These are phyloP conservation scores for Physcomitrellopsis africana DNA, from an alignment of 225 moss, liverwort and hornwort genomes.

Conservation along the genomic window DNA sequence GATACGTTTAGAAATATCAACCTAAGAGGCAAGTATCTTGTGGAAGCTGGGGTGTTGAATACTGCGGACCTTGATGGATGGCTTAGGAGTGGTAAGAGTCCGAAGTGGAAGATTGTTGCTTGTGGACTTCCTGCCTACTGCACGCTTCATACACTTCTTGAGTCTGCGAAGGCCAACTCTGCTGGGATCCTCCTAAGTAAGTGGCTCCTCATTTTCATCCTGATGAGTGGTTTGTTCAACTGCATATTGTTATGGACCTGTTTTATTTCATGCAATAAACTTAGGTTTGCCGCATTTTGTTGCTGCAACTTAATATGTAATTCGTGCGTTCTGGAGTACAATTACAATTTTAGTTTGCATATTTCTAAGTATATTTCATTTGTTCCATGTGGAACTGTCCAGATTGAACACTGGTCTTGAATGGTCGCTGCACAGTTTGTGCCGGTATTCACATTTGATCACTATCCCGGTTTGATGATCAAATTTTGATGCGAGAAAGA, in stretches of 20 bases:
- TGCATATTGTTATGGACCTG: neutral
- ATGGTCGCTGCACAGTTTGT: neutral
- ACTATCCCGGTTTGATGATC: neutral
- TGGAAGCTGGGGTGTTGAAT: slow-evolving; percentile 58
- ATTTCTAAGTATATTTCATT: neutral
- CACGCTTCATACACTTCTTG: slow-evolving; percentile 57
- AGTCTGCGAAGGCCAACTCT: slow-evolving; percentile 64
- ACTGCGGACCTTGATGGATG: slow-evolving; percentile 59
- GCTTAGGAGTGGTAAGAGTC: slow-evolving; percentile 54
- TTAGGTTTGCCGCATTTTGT: neutral
- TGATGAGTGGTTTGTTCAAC: neutral
- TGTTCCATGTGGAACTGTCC: neutral
- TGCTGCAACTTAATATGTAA: neutral
- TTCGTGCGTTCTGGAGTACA: neutral
- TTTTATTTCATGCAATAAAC: neutral
- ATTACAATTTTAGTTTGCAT: neutral
- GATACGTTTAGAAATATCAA: slow-evolving; percentile 64
- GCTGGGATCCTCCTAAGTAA: slow-evolving; percentile 65
- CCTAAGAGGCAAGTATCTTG: slow-evolving; percentile 54
- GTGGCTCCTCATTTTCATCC: slow-evolving; percentile 20
- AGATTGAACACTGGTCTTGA: neutral
- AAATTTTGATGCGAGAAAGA: neutral
- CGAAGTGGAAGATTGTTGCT: slow-evolving; percentile 61
- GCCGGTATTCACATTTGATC: neutral
- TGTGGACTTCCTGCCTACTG: slow-evolving; percentile 69